Evolutionary conservation across 371 early-diverging fungal species (phyloP), one percentile per base, ranked within the genome.

Genomic region (Rhizomucor pusillus): DNA sequence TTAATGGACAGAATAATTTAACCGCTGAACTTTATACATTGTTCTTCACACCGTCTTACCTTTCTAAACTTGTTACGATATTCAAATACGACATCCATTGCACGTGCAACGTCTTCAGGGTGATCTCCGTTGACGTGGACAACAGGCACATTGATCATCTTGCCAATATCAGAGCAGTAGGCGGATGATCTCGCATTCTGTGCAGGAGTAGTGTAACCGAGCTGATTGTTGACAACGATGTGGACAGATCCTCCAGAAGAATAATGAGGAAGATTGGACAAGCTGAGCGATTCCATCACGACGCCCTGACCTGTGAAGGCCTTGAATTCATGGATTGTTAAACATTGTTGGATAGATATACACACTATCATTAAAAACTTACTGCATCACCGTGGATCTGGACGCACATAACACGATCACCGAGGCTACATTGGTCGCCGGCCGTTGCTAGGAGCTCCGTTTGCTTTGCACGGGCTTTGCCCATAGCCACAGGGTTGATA

Each of bases 51-150:
- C 22, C 18, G 9, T 18, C 33, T 25, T 69, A 71, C 73, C 76
- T 93, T 94, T 56, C 88, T 79, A 82, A 95, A 97, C 67, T 86
- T 86, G 66, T 90, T 81, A 49, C 98, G 85, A 73, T 93, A 98
- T 59, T 91, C 93, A 63, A 88, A 85, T 0, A 96, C 98, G 35
- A 97, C 63, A 48, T 81, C 73, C 57, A 90, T 78, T 12, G 96
- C 98, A 7, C 81, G 75, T 0, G 89, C 88, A 11, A 98, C 97
- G 48, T 92, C 97, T 63, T 97, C 97, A 24, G 94, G 92, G 61
- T 82, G 82, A 59, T 97, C 97, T 18, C 92, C 97, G 65, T 98
- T 98, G 56, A 98, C 98, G 64, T 98, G 98, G 24, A 98, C 85
- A 2, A 98, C 88, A 9, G 98, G 98, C 0, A 90, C 90, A 61